Percentiles rank a stretch among this genome's conserved stretches.
Conservation (phyloP, 176 grass and related monocot genomes). For the Ananas comosus region DNA sequence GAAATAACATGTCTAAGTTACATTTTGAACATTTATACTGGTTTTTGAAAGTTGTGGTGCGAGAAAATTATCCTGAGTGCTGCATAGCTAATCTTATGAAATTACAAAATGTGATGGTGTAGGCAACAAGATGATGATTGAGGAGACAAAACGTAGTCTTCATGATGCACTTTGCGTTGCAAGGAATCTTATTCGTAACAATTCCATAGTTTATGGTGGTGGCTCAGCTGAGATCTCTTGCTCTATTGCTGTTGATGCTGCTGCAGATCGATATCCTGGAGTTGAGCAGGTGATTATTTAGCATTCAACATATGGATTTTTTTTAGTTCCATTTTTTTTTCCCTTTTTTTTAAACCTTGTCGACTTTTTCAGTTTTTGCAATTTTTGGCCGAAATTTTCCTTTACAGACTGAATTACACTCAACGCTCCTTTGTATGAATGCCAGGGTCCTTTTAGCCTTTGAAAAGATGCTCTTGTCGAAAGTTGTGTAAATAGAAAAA, state of each 20-base stretch:
- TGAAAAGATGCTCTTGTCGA: no score
- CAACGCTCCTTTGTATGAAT: no score
- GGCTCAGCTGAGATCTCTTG: constrained; percentile 83
- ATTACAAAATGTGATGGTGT: not conserved
- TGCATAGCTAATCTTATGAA: not conserved
- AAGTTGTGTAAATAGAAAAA: no score
- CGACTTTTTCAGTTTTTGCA: no score
- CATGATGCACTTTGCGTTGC: constrained; percentile 79
- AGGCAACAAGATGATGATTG: constrained; percentile 96
- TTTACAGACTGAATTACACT: no score
- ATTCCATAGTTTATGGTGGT: constrained; percentile 74
- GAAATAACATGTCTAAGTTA: not conserved
- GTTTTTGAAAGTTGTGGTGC: not conserved
- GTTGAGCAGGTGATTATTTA: constrained; percentile 66
- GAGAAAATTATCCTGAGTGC: not conserved
- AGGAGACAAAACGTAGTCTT: constrained; percentile 81
- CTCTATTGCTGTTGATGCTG: constrained; percentile 67
- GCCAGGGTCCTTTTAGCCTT: no score
- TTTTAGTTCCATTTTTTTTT: not conserved
- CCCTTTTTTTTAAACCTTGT: not conserved
- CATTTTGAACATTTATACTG: not conserved
- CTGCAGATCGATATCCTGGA: constrained; percentile 61
- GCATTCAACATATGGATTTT: not conserved
- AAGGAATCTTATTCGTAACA: constrained; percentile 83
- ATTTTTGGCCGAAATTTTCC: no score